phyloP scores from a whole-genome alignment of 352 stramenopile genomes.

The Hyaloperonospora brassicae region DNA sequence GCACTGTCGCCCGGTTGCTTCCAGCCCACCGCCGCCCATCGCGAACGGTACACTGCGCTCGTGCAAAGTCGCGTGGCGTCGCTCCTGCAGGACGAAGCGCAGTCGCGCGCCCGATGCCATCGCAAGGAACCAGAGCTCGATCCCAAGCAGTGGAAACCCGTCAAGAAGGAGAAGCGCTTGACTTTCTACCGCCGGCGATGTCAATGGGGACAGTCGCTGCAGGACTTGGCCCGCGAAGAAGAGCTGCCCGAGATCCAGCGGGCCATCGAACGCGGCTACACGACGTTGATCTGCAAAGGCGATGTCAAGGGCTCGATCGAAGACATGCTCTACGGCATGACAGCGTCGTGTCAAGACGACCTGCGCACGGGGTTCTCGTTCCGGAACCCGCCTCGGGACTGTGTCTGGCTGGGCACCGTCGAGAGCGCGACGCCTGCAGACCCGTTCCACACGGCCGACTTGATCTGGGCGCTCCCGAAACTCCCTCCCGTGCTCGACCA shows the following conservation, averaged over 20 bases:
- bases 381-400: slow-evolving; percentile 29
- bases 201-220: slow-evolving; percentile 13
- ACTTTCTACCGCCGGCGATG: slow-evolving; percentile 31
- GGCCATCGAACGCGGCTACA: slow-evolving; percentile 25
- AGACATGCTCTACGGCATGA: slow-evolving; percentile 39
- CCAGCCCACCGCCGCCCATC: slow-evolving; percentile 26
- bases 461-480: slow-evolving; percentile 33
- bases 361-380: slow-evolving; percentile 34
- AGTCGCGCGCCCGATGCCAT: slow-evolving; percentile 9
- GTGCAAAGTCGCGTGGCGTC: slow-evolving; percentile 25
- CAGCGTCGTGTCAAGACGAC: slow-evolving; percentile 23
- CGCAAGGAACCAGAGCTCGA: slow-evolving; percentile 30
- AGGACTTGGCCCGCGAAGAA: slow-evolving; percentile 22
- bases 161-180: slow-evolving; percentile 28
- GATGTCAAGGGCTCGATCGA: slow-evolving; percentile 30
- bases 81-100: slow-evolving; percentile 28
- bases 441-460: slow-evolving; percentile 33
- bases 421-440: slow-evolving; percentile 21
- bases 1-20: slow-evolving; percentile 27
- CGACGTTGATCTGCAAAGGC: slow-evolving; percentile 25
- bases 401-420: slow-evolving; percentile 29
- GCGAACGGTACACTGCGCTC: slow-evolving; percentile 26
- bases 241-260: slow-evolving; percentile 16
- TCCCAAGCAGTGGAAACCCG: slow-evolving; percentile 36
- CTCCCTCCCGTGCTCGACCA: slow-evolving; percentile 16